Conservation (phyloP, 345 rosid genomes). For the Eucalyptus curtisii region DNA sequence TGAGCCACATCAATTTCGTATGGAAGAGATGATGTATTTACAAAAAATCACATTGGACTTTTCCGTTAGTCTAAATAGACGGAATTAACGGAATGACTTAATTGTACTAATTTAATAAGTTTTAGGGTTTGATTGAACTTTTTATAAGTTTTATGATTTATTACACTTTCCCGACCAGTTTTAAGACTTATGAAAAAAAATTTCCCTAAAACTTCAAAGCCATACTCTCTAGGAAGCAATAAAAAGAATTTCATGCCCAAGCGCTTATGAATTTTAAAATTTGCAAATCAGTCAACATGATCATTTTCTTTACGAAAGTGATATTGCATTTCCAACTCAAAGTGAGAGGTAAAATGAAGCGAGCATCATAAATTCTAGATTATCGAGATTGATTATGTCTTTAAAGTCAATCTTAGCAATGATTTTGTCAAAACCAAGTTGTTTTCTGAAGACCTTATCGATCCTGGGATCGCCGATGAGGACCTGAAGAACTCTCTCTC, state of each 20-base stretch:
- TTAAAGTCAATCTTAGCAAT: background rate
- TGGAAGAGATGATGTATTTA: no score
- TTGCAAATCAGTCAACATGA: background rate
- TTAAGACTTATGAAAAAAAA: no score
- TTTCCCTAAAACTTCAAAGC: no score
- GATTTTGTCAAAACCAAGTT: no score
- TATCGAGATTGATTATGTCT: background rate
- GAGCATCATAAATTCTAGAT: no score
- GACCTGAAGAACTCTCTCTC: no score
- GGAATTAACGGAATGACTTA: no score
- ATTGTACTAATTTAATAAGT: no score
- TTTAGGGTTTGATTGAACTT: accelerated
- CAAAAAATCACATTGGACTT: no score
- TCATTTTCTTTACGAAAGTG: background rate
- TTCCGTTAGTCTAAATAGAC: accelerated
- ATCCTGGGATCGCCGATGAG: background rate
- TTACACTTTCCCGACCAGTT: accelerated
- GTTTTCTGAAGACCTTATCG: no score
- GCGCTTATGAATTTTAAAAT: background rate
- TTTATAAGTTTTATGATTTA: no score
- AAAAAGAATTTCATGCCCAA: background rate
- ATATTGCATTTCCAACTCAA: background rate
- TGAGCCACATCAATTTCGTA: accelerated
- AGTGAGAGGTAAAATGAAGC: background rate
- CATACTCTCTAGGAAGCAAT: background rate